Percentiles rank a stretch among this genome's conserved stretches.
These are phyloP conservation scores for Centrapalus pauciflorus DNA, from an alignment of 129 eudicot genomes.

Conservation along the genomic window DNA sequence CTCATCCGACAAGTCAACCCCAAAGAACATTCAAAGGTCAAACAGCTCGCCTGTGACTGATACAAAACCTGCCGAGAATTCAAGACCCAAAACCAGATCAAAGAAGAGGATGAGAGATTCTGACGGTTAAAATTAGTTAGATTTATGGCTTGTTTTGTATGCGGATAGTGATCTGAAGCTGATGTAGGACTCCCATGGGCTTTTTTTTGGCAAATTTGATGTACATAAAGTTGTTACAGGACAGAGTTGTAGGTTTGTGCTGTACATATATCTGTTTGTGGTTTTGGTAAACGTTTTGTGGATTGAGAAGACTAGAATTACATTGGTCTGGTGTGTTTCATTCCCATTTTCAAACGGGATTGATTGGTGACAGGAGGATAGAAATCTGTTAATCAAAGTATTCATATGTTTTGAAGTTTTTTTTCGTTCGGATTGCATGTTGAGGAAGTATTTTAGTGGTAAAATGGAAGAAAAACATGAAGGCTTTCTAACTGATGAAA, in stretches of 20 bases:
- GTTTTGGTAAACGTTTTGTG: conserved; percentile 6
- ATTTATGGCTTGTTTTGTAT: not conserved
- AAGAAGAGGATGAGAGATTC: conserved; percentile 31
- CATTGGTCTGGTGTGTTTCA: not conserved
- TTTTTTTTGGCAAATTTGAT: not conserved
- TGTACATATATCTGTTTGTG: conserved; percentile 15
- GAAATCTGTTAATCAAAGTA: not conserved
- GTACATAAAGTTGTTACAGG: conserved; percentile 9
- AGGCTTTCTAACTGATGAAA: too few relatives aligned
- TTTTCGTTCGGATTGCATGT: too few relatives aligned
- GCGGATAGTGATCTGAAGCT: not conserved
- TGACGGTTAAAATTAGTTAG: conserved; percentile 18
- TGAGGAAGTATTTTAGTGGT: too few relatives aligned
- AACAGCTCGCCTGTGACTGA: conserved; percentile 30
- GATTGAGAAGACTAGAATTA: not conserved
- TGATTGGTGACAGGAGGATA: not conserved
- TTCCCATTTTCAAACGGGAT: not conserved
- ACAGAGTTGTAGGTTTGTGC: conserved; percentile 13
- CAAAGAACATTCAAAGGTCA: conserved; percentile 23
- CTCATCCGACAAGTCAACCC: conserved; percentile 23
- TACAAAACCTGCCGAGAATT: conserved; percentile 18
- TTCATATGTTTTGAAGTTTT: not conserved
- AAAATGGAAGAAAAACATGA: too few relatives aligned
- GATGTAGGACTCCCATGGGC: too few relatives aligned
- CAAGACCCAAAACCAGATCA: conserved; percentile 38